These are phyloP conservation scores for Fusarium pseudonygamai DNA, from an alignment of 2,329 filamentous ascomycete genomes.

Conservation along the genomic window DNA sequence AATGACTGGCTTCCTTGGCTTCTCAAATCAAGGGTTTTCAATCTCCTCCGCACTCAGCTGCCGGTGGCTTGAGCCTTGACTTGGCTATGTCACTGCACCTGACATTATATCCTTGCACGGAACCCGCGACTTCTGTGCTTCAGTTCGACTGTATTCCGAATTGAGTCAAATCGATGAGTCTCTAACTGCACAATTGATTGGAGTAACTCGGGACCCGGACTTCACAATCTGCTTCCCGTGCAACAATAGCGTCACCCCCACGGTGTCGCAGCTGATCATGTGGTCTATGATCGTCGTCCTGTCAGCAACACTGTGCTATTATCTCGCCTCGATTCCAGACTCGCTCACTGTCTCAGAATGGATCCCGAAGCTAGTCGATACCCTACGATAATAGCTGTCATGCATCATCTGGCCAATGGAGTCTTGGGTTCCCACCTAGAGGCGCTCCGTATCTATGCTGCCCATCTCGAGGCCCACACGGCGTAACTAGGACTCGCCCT, in stretches of 20 bases:
- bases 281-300: slow-evolving; percentile 15
- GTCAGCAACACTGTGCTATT: slow-evolving; percentile 32
- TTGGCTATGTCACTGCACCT: slow-evolving; percentile 8
- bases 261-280: slow-evolving; percentile 26
- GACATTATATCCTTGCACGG: slow-evolving; percentile 1
- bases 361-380: slow-evolving; percentile 16
- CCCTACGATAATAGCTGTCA: slow-evolving; percentile 31
- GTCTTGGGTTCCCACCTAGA: neutral
- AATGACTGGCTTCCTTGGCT: neutral
- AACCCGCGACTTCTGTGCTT: slow-evolving; percentile 11
- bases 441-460: slow-evolving; percentile 35
- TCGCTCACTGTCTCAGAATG: slow-evolving; percentile 4
- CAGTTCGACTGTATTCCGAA: neutral
- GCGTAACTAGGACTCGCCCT: slow-evolving; percentile 20
- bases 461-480: slow-evolving; percentile 20
- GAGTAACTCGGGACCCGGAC: slow-evolving; percentile 5
- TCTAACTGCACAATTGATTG: slow-evolving; percentile 17
- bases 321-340: slow-evolving; percentile 19
- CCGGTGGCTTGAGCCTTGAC: slow-evolving; percentile 17
- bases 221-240: slow-evolving; percentile 27
- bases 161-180: neutral
- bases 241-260: slow-evolving; percentile 25
- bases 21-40: neutral
- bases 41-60: neutral
- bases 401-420: slow-evolving; percentile 20